These are phyloP conservation scores for Rhynchosporium agropyri DNA, from an alignment of 2,329 filamentous ascomycete genomes.

Conservation along the genomic window DNA sequence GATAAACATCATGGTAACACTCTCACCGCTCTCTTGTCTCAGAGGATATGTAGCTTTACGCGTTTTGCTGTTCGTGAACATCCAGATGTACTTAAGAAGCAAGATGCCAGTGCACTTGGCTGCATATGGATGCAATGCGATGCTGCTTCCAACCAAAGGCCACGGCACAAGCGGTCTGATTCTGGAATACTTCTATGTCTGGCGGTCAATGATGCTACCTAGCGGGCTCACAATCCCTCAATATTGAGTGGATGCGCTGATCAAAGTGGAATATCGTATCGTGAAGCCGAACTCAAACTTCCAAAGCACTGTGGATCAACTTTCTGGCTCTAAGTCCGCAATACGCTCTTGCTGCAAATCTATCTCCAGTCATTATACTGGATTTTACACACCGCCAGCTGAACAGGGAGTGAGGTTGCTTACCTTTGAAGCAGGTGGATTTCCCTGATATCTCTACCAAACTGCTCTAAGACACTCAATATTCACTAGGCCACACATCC, in stretches of 20 bases:
- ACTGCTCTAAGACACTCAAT: conserved; percentile 23
- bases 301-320: neutral
- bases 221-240: neutral
- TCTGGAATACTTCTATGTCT: conserved; percentile 9
- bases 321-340: conserved; percentile 2
- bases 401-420: conserved; percentile 23
- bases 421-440: conserved; percentile 25
- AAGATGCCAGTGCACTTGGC: conserved; percentile 24
- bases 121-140: conserved; percentile 31
- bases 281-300: neutral
- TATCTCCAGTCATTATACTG: conserved; percentile 24
- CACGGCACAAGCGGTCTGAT: conserved; percentile 24
- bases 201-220: conserved; percentile 12
- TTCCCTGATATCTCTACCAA: conserved; percentile 24
- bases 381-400: conserved; percentile 31
- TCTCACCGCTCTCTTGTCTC: conserved; percentile 38
- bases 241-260: conserved; percentile 2
- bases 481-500: conserved; percentile 17
- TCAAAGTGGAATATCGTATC: neutral
- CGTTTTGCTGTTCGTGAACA: conserved; percentile 30
- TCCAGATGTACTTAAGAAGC: conserved; percentile 31
- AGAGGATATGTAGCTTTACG: conserved; percentile 33
- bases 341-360: conserved; percentile 1
- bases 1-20: conserved; percentile 39
- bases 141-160: conserved; percentile 24